Conservation (phyloP, 768 basidiomycete species). For the Serpula lacrymans region DNA sequence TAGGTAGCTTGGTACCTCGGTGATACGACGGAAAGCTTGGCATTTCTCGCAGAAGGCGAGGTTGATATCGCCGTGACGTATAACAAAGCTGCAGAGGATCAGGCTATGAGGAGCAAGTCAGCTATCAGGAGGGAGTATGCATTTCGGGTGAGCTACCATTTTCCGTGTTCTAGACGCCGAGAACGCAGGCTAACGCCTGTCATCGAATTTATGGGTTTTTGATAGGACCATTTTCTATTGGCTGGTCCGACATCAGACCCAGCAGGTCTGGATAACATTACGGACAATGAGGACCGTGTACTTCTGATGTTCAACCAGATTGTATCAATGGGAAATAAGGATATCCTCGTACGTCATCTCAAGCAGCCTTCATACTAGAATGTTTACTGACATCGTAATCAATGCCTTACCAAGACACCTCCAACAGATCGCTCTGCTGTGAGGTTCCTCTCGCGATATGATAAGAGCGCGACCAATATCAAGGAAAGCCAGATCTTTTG, state of each 20-base stretch:
- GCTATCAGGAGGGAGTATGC: constrained; percentile 38
- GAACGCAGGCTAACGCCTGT: not conserved
- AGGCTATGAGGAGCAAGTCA: constrained; percentile 26
- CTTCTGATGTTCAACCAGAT: constrained; percentile 47
- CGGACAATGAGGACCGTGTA: constrained; percentile 26
- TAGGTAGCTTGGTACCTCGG: constrained; percentile 57
- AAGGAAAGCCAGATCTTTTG: constrained; percentile 50
- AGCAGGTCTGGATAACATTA: constrained; percentile 28
- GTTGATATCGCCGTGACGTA: constrained; percentile 55
- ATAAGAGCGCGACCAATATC: constrained; percentile 59
- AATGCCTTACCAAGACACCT: constrained; percentile 19
- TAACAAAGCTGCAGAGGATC: constrained; percentile 46
- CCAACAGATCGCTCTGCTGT: constrained; percentile 32
- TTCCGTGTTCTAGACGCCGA: not conserved
- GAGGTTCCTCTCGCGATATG: constrained; percentile 53
- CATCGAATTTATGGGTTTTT: not conserved
- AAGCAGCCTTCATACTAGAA: not conserved
- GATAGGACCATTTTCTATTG: constrained; percentile 51
- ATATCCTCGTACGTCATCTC: constrained; percentile 31
- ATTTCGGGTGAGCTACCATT: constrained; percentile 38
- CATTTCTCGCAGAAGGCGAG: constrained; percentile 35
- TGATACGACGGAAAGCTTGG: constrained; percentile 51
- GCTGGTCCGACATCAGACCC: constrained; percentile 49
- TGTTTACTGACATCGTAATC: not conserved
- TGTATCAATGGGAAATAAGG: constrained; percentile 40